Base-by-base conservation (phyloP, 495 filamentous ascomycete genomes). In the Aspergillus coremiiformis region DNA sequence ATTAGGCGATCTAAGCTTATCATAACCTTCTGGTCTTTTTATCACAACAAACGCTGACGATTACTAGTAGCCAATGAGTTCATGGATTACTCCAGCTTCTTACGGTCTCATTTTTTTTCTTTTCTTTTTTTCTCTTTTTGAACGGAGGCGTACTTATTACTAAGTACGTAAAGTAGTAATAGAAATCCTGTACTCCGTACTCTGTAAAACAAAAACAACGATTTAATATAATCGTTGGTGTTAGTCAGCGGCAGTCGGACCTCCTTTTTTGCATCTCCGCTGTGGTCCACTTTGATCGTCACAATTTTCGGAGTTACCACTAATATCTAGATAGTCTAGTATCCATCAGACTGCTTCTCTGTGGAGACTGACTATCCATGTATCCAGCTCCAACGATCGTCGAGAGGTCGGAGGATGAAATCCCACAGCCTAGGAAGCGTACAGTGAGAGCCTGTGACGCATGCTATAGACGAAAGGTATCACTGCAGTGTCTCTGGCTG, bases 391-490 rank as follows among this genome's bases (percentile, higher is more conserved):
- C 61, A 11, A 49, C 39, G 8, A 58, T 57, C 7, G 53, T 39
- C 7, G 57, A 51, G 19, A 51, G 45, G 37, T 54, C 61, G 19
- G 61, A 58, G n/a, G 55, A 58, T 21, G 61, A 63, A 19, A 17
- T 42, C 9, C 47, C 10, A 14, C 44, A 35, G 12, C 2, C 47
- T 19, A 56, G 55, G 9, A 69, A 62, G 58, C 67, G 70, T 41
- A 69, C 65, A 1, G 57, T 63, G 15, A 62, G 73, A 32, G 76
- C 76, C 6, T 79, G 76, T 52, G 76, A 79, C 44, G 69, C 73
- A 5, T 79, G 76, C 45, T 76, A 75, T 44, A 72, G 59, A 52
- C 56, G 73, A 53, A 79, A 79, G 71, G 76, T 71, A 66, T 39
- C 35, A 39, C 19, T 14, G 20, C n/a, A 24, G n/a, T 41, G 43